Evolutionary conservation across 2,329 filamentous ascomycete genomes (phyloP), one percentile per base, ranked within the genome.

Genomic region (Alternaria infectoria): DNA sequence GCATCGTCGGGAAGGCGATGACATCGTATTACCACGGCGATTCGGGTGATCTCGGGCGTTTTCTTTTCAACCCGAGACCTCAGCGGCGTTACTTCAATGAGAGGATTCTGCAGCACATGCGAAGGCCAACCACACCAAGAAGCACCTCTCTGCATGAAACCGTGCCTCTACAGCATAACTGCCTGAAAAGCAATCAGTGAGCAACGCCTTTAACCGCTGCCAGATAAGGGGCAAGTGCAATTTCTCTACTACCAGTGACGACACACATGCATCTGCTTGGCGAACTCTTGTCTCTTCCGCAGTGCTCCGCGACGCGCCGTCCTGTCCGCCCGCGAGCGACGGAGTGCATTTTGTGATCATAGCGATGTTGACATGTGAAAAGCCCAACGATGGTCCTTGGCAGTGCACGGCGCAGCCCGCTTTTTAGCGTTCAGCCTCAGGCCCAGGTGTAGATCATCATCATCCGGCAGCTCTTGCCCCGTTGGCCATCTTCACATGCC

Each of bases 371-470:
- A 28, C 28, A 56, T 51, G 19, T 62, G 55, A 47, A 59, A 49
- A 50, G 59, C 59, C 55, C 55, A 54, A 62, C 23, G 43, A 26
- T 46, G 15, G 21, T 23, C 36, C 26, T 30, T 36, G 47, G 47
- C 47, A 62, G 49, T 17, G 59, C 59, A 59, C 59, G 59, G 55
- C 47, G 23, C 49, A 59, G 49, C 43, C 59, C 59, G 59, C 36
- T 54, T 44, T 59, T 44, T 52, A 47, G 59, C 55, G 17, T 57
- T 62, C 47, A 62, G 59, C 59, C 59, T 62, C 55, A 62, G 54
- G 49, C 49, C 49, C 49, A 52, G 19, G 28, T 52, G 59, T 51
- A 49, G 59, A 62, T 62, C 55, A 61, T 36, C 47, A 46, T 59
- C 40, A 62, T 61, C 44, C 40, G 47, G 58, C 58, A 26, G 25